Conservation (phyloP, 345 rosid genomes). For the Lepidium aucheri region DNA sequence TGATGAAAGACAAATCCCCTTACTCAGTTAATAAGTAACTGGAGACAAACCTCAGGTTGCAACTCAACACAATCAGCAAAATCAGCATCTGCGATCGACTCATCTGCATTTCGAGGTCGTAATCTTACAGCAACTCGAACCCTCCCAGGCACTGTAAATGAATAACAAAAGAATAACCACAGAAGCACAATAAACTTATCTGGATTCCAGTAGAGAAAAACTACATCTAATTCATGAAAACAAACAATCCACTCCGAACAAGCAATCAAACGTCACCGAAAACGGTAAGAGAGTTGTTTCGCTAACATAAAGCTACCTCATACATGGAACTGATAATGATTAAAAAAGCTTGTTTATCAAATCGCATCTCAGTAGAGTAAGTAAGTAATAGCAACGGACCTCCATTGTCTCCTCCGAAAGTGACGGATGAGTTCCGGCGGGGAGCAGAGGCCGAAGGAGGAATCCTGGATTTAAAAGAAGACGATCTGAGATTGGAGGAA, state of each 20-base stretch:
- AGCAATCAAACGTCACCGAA: background rate
- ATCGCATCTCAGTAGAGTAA: background rate
- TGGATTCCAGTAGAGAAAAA: background rate
- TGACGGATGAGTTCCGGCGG: slow-evolving; percentile 62
- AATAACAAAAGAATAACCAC: background rate
- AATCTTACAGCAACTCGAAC: slow-evolving; percentile 95
- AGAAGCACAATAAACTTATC: background rate
- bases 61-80: slow-evolving; percentile 96
- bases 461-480: slow-evolving; percentile 70
- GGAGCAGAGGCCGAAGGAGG: slow-evolving; percentile 40
- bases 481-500: slow-evolving; percentile 46
- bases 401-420: slow-evolving; percentile 48
- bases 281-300: background rate
- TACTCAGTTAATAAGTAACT: background rate
- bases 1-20: background rate
- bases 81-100: slow-evolving; percentile 84
- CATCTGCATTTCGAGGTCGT: slow-evolving; percentile 86
- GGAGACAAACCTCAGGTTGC: slow-evolving; percentile 72
- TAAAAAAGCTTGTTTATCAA: background rate
- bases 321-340: background rate
- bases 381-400: slow-evolving; percentile 30
- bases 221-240: background rate
- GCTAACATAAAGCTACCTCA: background rate
- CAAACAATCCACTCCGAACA: background rate
- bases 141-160: slow-evolving; percentile 74